Percentiles rank a stretch among this genome's conserved stretches.
Evolutionary conservation across 257 asterid genomes (phyloP).

Genomic region (Solanum chiquidenum): DNA sequence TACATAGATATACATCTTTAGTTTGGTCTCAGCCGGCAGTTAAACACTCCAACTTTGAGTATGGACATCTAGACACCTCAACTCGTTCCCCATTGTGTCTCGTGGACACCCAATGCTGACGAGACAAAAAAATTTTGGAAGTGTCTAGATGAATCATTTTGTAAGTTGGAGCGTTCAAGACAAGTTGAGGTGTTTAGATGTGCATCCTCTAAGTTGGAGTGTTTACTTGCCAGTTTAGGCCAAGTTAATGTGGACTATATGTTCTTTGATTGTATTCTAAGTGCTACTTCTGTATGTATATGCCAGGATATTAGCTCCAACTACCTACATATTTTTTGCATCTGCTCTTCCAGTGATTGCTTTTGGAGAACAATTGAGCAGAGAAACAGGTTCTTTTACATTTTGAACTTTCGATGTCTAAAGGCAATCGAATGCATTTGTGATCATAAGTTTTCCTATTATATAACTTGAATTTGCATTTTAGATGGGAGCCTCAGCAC

Average conservation of each 20-base stretch:
- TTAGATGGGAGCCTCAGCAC: conserved; percentile 4
- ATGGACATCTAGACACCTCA: neutral
- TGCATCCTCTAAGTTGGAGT: neutral
- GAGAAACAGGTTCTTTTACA: conserved; percentile 11
- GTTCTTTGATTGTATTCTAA: neutral
- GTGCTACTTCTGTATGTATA: neutral
- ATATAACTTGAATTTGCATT: neutral
- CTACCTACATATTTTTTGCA: conserved; percentile 19
- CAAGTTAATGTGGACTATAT: neutral
- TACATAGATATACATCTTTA: no score
- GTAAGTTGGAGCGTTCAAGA: neutral
- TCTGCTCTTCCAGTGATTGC: conserved; percentile 22
- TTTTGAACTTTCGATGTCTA: neutral
- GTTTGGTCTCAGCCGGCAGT: fast-evolving
- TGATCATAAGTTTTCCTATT: neutral
- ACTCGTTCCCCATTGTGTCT: fast-evolving
- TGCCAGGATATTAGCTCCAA: conserved; percentile 18
- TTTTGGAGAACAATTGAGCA: conserved; percentile 19
- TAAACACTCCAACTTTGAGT: neutral
- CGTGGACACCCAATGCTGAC: neutral
- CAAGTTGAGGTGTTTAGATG: neutral
- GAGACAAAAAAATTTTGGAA: fast-evolving
- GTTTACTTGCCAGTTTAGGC: neutral
- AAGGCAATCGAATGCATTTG: neutral
- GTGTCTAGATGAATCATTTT: neutral